Conservation (phyloP, 805 yeast species). For the Komagataella ulmi region DNA sequence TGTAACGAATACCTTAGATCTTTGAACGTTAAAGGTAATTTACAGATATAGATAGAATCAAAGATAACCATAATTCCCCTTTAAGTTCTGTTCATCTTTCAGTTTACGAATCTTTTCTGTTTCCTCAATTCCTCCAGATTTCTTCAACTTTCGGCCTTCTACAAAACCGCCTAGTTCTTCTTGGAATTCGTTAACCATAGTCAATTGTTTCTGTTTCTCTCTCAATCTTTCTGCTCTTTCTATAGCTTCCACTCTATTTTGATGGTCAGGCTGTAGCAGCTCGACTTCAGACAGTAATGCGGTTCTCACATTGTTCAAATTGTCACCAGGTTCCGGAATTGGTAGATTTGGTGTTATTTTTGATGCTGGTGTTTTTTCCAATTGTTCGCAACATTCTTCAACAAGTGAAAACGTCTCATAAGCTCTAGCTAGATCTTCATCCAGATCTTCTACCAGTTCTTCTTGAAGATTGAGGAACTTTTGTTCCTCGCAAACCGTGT, state of each 20-base stretch:
- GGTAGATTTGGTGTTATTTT: conserved; percentile 23
- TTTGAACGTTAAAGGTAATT: not conserved
- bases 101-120: conserved; percentile 54
- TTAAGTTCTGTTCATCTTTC: conserved; percentile 58
- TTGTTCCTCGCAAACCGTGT: conserved; percentile 86
- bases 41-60: conserved; percentile 6
- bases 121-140: conserved; percentile 84
- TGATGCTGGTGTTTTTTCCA: conserved; percentile 42
- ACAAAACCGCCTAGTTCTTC: conserved; percentile 83
- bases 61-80: conserved; percentile 21
- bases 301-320: conserved; percentile 47
- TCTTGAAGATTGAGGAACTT: conserved; percentile 85
- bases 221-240: conserved; percentile 75
- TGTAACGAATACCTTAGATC: not conserved
- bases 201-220: conserved; percentile 50
- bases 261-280: conserved; percentile 74
- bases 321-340: conserved; percentile 41
- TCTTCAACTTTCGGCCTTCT: conserved; percentile 59
- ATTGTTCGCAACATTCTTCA: conserved; percentile 69
- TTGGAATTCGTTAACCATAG: conserved; percentile 52
- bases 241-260: conserved; percentile 76
- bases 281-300: conserved; percentile 73
- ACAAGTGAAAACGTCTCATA: conserved; percentile 73
- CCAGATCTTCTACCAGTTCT: conserved; percentile 65
- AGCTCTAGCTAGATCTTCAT: conserved; percentile 71